These are phyloP conservation scores for Citrus trifoliata DNA, from an alignment of 345 rosid species.

Conservation along the genomic window DNA sequence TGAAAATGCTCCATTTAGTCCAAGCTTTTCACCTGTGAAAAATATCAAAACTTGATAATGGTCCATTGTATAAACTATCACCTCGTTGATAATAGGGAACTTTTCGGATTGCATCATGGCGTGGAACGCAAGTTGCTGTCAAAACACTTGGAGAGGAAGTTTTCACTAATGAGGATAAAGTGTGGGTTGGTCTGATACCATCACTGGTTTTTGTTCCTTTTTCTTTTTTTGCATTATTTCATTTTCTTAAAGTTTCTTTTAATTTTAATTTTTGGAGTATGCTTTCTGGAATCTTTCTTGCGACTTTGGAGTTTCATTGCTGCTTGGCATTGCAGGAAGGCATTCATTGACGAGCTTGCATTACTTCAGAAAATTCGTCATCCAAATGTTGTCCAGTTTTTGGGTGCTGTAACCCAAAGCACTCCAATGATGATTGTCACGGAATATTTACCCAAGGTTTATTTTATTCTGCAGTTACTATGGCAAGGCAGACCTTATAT, in stretches of 20 bases:
- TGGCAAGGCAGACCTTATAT: neutral
- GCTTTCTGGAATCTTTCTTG: neutral
- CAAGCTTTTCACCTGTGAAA: neutral
- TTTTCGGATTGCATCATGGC: slow-evolving; percentile 74
- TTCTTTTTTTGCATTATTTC: neutral
- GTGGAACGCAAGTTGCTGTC: slow-evolving; percentile 82
- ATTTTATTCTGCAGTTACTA: neutral
- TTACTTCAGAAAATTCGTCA: slow-evolving; percentile 84
- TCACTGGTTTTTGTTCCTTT: neutral
- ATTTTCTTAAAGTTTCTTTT: neutral
- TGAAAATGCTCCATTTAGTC: neutral
- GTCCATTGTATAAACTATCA: neutral
- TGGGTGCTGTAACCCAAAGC: slow-evolving; percentile 89
- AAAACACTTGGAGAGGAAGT: slow-evolving; percentile 77
- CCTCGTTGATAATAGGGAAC: slow-evolving; percentile 49
- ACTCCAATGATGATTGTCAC: slow-evolving; percentile 89
- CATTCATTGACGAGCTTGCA: slow-evolving; percentile 79
- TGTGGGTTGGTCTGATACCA: slow-evolving; percentile 46
- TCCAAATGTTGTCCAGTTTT: slow-evolving; percentile 86
- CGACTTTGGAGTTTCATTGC: slow-evolving; percentile 10
- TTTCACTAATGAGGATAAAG: slow-evolving; percentile 65
- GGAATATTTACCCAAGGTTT: slow-evolving; percentile 71
- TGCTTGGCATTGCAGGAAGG: slow-evolving; percentile 45
- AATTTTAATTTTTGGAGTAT: neutral
- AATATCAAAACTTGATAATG: neutral